A percentile compares a stretch with the other conserved stretches of the same genome.
Evolutionary conservation across 2,329 filamentous ascomycete genomes (phyloP).

Genomic region (Sarocladiaceae sp.): DNA sequence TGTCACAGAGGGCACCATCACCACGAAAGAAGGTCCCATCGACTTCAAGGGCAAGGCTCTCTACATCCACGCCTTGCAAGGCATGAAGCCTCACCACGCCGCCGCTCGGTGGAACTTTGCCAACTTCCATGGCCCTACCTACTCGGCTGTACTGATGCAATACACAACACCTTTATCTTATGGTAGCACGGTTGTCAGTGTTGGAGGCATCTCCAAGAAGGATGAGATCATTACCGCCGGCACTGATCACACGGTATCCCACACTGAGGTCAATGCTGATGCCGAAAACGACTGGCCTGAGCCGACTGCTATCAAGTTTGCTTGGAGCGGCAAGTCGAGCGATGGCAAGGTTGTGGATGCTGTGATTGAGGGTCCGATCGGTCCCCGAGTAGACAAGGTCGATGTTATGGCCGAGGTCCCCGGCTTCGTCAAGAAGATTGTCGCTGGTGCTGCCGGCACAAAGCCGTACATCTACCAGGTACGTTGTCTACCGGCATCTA

Average conservation of each 20-base stretch:
- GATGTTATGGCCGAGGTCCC: constrained; percentile 98
- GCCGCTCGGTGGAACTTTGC: constrained; percentile 91
- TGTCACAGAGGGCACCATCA: constrained; percentile 74
- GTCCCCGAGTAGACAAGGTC: constrained; percentile 66
- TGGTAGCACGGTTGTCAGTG: constrained; percentile 75
- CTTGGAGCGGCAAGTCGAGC: constrained; percentile 73
- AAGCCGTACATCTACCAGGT: constrained; percentile 98
- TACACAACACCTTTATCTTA: constrained; percentile 93
- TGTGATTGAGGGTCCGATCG: constrained; percentile 64
- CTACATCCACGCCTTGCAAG: constrained; percentile 83
- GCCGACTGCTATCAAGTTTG: constrained; percentile 69
- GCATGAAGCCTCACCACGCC: constrained; percentile 98
- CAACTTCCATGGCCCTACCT: constrained; percentile 82
- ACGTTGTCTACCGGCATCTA: constrained; percentile 22
- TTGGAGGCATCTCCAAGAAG: constrained; percentile 79
- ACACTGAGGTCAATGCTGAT: constrained; percentile 68
- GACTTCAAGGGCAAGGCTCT: constrained; percentile 78
- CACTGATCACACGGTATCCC: constrained; percentile 58
- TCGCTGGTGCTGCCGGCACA: constrained; percentile 81
- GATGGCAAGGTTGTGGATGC: constrained; percentile 72
- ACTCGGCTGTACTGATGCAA: constrained; percentile 92
- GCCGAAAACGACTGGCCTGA: constrained; percentile 83
- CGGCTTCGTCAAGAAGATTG: constrained; percentile 91
- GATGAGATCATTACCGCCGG: constrained; percentile 75
- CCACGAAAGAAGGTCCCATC: constrained; percentile 71